phyloP scores from a whole-genome alignment of 805 yeast species.

The Ogataea haglerorum region DNA sequence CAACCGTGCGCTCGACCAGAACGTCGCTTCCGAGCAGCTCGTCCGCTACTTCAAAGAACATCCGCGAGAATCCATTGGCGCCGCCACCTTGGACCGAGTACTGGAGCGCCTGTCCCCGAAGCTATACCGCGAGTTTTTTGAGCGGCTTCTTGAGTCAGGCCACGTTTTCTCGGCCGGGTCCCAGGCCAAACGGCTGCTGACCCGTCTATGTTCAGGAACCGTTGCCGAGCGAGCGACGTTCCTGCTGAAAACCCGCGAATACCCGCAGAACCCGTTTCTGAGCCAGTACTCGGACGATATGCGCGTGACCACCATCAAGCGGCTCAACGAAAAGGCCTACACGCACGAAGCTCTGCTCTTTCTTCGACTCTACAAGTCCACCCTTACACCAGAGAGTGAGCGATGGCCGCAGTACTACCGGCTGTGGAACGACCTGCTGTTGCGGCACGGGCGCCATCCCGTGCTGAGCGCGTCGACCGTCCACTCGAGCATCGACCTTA shows the following conservation, averaged over 20 bases:
- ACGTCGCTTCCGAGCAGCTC: neutral
- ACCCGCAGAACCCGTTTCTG: neutral
- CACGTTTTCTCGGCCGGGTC: constrained; percentile 7
- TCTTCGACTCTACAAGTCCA: constrained; percentile 10
- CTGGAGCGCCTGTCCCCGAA: neutral
- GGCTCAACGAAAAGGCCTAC: constrained; percentile 15
- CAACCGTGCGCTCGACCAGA: constrained; percentile 1
- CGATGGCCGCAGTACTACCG: constrained; percentile 4
- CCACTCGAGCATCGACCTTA: constrained; percentile 9
- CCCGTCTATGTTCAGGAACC: constrained; percentile 14
- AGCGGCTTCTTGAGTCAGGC: constrained; percentile 7
- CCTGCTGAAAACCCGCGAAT: neutral
- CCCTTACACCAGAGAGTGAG: constrained; percentile 1
- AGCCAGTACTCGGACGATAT: constrained; percentile 16
- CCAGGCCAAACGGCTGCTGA: constrained; percentile 6
- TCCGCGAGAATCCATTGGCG: neutral
- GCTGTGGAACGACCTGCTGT: constrained; percentile 10
- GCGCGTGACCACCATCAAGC: constrained; percentile 18
- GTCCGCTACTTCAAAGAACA: neutral
- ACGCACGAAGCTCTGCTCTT: constrained; percentile 15
- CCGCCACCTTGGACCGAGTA: constrained; percentile 5
- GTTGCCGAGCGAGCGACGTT: constrained; percentile 8
- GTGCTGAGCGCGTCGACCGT: constrained; percentile 3
- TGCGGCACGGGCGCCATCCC: constrained; percentile 12
- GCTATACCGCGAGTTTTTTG: constrained; percentile 4